These are phyloP conservation scores for Pythium plurisporium DNA, from an alignment of 352 stramenopile species.

Conservation along the genomic window DNA sequence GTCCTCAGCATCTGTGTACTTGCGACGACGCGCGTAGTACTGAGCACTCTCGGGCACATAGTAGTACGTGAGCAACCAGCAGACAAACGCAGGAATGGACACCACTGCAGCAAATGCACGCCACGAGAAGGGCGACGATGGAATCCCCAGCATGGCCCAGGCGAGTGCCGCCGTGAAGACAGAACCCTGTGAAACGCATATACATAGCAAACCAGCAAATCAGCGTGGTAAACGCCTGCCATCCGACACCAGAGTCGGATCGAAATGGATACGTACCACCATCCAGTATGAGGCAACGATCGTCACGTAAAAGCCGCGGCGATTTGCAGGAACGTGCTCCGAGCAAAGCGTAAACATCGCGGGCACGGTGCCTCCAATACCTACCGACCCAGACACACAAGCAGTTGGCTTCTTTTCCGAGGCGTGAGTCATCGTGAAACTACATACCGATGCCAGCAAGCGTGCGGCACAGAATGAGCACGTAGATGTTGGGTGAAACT, in stretches of 20 bases:
- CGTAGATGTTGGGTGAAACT: constrained; percentile 51
- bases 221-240: too few species aligned
- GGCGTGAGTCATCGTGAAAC: too few species aligned
- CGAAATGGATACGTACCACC: constrained; percentile 49
- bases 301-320: constrained; percentile 80
- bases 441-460: constrained; percentile 55
- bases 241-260: too few species aligned
- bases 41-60: constrained; percentile 83
- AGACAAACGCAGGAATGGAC: constrained; percentile 62
- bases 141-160: constrained; percentile 74
- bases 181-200: constrained; percentile 38
- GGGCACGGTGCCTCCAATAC: constrained; percentile 85
- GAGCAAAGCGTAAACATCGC: constrained; percentile 84
- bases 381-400: constrained; percentile 25
- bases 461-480: constrained; percentile 57
- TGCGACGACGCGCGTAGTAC: constrained; percentile 48
- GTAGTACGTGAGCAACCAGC: constrained; percentile 57
- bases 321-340: constrained; percentile 76
- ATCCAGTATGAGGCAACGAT: constrained; percentile 90
- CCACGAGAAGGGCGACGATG: constrained; percentile 50
- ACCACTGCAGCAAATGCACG: constrained; percentile 69
- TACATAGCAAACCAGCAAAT: background rate
- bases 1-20: constrained; percentile 47
- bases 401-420: too few species aligned
- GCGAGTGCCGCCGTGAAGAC: constrained; percentile 78